These are phyloP conservation scores for Theobroma cacao DNA, from an alignment of 345 rosid genomes.

Conservation along the genomic window DNA sequence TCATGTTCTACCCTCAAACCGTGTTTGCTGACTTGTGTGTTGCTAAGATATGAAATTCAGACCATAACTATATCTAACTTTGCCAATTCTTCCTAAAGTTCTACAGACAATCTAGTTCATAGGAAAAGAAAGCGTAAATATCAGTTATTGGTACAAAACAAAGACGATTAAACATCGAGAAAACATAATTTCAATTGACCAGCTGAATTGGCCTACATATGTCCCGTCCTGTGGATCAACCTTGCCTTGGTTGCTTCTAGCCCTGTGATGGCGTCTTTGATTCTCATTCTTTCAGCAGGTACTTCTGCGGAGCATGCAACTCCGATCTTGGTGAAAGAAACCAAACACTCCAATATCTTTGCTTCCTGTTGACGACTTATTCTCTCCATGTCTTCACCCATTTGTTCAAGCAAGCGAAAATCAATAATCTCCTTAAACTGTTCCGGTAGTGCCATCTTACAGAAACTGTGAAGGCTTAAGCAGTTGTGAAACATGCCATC, in stretches of 20 bases:
- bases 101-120: no score
- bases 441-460: slow-evolving; percentile 7
- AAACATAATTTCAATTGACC: no score
- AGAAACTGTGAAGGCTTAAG: slow-evolving; percentile 14
- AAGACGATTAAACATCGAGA: no score
- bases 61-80: no score
- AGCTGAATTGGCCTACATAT: no score
- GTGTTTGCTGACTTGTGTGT: no score
- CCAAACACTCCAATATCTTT: not conserved
- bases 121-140: no score
- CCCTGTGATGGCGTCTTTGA: not conserved
- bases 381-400: not conserved
- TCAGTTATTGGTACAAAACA: no score
- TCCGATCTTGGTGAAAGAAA: not conserved
- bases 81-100: no score
- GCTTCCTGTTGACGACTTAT: not conserved
- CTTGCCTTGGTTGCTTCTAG: not conserved
- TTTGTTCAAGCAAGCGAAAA: not conserved
- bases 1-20: no score
- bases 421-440: slow-evolving; percentile 5
- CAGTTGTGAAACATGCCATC: slow-evolving; percentile 16
- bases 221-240: not conserved
- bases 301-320: not conserved
- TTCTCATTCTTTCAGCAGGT: not conserved
- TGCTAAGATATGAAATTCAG: no score